Base-by-base conservation (phyloP, 2,329 filamentous ascomycete species). In the Hypoxylon rubiginosum region DNA sequence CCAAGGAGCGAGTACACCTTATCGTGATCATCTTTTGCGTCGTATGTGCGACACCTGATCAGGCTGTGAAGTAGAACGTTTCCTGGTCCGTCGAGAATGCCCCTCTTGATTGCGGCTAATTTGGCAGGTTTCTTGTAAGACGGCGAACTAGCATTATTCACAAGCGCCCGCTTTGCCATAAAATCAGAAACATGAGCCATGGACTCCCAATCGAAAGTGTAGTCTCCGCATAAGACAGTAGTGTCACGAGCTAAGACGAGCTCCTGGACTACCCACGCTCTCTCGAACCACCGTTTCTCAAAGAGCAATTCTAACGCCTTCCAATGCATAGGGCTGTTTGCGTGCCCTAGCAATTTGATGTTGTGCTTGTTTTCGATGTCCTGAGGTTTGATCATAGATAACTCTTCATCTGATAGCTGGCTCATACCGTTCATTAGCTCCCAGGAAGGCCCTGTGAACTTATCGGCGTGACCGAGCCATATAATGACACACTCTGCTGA, bases 201-300 rank as follows among this genome's bases (percentile, higher is more conserved):
- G 19, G 30, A 49, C 0, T 66, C 50, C 70, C 70, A 72, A 10
- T 65, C 41, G 36, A 71, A 66, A 3, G 13, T 26, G 24, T 55
- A 62, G 15, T 34, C 3, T 10, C 70, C 70, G 46, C 70, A 72
- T n/a, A 66, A n/a, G 2, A 72, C 53, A 15, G 8, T 63, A 4
- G 60, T 68, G 11, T 48, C 2, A 0, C 21, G 58, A 26, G 68
- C 68, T 9, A 72, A 57, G 8, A 72, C 60, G 17, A 72, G 55
- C 41, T 72, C 70, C 39, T 72, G 70, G 5, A 72, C 66, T 3
- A 72, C 70, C 70, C 70, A 72, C 19, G 66, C 64, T 21, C 70
- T 64, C 28, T 61, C 68, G 24, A 72, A 72, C 68, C 68, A 72
- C 2, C 48, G 45, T 32, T 66, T 62, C 11, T 60, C 70, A 17